These are phyloP conservation scores for Thelonectria discophora DNA, from an alignment of 2,329 filamentous ascomycete genomes.

Conservation along the genomic window DNA sequence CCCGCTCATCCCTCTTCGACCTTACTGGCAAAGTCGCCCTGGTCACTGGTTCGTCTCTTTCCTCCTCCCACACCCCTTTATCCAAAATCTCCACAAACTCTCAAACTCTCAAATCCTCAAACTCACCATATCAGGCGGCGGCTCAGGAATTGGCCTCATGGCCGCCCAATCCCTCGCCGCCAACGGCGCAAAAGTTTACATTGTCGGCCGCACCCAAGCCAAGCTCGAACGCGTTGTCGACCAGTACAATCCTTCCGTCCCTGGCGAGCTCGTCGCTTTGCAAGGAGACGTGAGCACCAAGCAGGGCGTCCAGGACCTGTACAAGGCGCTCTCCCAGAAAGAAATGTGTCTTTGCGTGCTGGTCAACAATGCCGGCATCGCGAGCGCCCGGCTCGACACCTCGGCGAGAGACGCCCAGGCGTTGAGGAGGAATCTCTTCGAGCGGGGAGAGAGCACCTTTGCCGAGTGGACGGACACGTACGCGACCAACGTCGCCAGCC, in stretches of 20 bases:
- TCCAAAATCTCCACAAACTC: too few relatives aligned
- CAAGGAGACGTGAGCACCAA: constrained; percentile 71
- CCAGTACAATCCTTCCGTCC: constrained; percentile 62
- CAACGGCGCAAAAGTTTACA: constrained; percentile 76
- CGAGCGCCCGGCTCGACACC: constrained; percentile 63
- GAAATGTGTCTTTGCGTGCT: constrained; percentile 70
- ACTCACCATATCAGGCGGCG: constrained; percentile 51
- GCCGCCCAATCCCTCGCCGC: constrained; percentile 71
- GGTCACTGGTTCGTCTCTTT: constrained; percentile 50
- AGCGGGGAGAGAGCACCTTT: constrained; percentile 64
- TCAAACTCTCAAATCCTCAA: too few relatives aligned
- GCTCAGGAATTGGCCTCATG: constrained; percentile 74
- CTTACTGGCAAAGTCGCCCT: constrained; percentile 55
- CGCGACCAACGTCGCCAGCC: constrained; percentile 77
- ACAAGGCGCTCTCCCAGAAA: constrained; percentile 62
- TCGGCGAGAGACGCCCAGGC: constrained; percentile 61
- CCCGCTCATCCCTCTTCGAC: constrained; percentile 52
- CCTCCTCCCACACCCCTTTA: too few relatives aligned
- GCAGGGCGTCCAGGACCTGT: constrained; percentile 65
- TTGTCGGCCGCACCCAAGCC: constrained; percentile 70
- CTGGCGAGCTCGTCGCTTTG: constrained; percentile 67
- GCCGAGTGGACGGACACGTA: constrained; percentile 78
- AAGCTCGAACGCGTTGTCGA: constrained; percentile 69
- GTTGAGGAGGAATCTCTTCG: constrained; percentile 71
- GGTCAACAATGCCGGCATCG: constrained; percentile 74